Evolutionary conservation across 108 stramenopile genomes (phyloP).

Genomic region (Skeletonema grethae): DNA sequence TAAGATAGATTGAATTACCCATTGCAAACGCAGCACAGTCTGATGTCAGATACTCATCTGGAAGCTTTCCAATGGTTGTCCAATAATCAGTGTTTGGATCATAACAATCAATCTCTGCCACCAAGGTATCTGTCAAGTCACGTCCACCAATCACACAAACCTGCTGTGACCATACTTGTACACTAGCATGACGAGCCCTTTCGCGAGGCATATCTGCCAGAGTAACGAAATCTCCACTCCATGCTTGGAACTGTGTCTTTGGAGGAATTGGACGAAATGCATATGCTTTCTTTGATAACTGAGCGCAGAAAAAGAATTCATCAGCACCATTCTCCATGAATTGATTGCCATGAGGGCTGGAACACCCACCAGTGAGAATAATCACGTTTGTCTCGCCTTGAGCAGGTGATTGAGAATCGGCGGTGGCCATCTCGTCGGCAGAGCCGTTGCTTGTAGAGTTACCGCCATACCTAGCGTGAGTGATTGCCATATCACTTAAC

Average conservation of each 20-base stretch:
- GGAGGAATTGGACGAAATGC: not conserved
- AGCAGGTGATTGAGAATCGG: not conserved
- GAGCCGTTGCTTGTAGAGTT: not conserved
- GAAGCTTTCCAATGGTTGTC: slow-evolving; percentile 35
- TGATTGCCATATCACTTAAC: not conserved
- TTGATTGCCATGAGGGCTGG: not conserved
- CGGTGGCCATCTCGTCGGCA: not conserved
- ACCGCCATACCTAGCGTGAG: not conserved
- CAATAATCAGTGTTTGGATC: slow-evolving; percentile 45
- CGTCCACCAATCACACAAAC: slow-evolving; percentile 56
- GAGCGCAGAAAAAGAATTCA: not conserved
- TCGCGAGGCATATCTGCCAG: slow-evolving; percentile 36
- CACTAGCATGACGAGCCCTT: slow-evolving; percentile 55
- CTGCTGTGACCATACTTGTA: slow-evolving; percentile 20
- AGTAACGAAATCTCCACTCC: slow-evolving; percentile 14
- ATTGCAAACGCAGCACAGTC: slow-evolving; percentile 47
- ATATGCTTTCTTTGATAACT: not conserved
- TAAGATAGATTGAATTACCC: slow-evolving; percentile 38
- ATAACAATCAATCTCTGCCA: slow-evolving; percentile 55
- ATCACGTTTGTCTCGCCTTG: not conserved
- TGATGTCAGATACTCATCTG: slow-evolving; percentile 32
- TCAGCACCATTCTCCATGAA: not conserved
- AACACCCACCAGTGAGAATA: not conserved
- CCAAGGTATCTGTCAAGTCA: slow-evolving; percentile 31
- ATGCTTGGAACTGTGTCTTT: not conserved